Conservation (phyloP, 108 stramenopile genomes). For the Skeletonema menzelii region DNA sequence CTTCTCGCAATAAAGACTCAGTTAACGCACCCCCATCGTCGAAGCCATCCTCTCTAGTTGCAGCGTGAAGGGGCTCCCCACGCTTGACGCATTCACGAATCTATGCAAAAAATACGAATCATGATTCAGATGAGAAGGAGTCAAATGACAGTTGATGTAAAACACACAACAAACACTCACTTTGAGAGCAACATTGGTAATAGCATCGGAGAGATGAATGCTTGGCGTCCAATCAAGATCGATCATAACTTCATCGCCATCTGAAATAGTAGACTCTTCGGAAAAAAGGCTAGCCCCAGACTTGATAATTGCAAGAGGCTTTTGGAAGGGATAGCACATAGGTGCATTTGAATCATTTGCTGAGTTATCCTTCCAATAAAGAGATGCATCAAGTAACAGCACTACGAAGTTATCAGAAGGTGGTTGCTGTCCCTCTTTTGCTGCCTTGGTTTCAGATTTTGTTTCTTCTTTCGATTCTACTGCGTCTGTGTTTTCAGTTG, state of each 20-base stretch:
- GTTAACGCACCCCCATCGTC: slow-evolving; percentile 41
- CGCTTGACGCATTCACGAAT: slow-evolving; percentile 75
- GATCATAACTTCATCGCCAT: slow-evolving; percentile 71
- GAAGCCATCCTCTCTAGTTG: slow-evolving; percentile 22
- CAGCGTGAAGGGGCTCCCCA: slow-evolving; percentile 73
- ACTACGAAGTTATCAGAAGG: slow-evolving; percentile 26
- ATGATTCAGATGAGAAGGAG: no score
- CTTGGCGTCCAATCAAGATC: slow-evolving; percentile 90
- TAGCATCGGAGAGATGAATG: slow-evolving; percentile 81
- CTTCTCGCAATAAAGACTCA: slow-evolving; percentile 29
- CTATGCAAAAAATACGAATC: background rate
- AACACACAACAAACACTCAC: no score
- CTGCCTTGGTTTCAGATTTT: background rate
- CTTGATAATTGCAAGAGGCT: slow-evolving; percentile 67
- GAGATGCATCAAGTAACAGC: slow-evolving; percentile 68
- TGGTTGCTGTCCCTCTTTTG: background rate
- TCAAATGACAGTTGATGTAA: no score
- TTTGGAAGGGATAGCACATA: slow-evolving; percentile 73
- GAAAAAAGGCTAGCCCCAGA: slow-evolving; percentile 64
- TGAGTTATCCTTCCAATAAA: slow-evolving; percentile 55
- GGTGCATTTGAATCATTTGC: slow-evolving; percentile 43
- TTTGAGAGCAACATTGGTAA: slow-evolving; percentile 82
- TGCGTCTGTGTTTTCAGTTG: no score
- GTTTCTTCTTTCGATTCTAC: background rate
- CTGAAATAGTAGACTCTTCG: slow-evolving; percentile 59